Conservation (phyloP, 192 early-diverging fungal species). For the Linderina pennispora region DNA sequence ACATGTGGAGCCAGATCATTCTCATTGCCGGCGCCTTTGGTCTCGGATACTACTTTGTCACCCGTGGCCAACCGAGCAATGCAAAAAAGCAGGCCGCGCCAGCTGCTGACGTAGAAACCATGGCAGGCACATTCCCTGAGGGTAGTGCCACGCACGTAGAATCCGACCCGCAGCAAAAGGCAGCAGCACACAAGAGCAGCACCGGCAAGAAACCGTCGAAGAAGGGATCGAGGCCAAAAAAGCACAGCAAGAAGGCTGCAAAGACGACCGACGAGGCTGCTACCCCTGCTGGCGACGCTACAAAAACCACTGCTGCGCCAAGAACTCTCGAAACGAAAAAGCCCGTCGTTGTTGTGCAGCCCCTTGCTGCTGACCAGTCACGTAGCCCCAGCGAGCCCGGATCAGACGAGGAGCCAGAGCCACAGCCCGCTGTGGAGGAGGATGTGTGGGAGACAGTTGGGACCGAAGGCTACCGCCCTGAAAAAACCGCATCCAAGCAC, state of each 20-base stretch:
- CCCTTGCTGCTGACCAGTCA: too few relatives aligned
- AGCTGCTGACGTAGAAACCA: neutral
- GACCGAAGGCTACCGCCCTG: slow-evolving; percentile 3
- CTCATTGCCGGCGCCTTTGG: slow-evolving; percentile 14
- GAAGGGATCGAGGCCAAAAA: neutral
- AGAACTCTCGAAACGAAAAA: too few relatives aligned
- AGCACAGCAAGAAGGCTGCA: neutral
- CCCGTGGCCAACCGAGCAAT: neutral
- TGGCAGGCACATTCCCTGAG: slow-evolving; percentile 14
- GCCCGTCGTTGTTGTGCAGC: too few relatives aligned
- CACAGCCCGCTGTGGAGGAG: too few relatives aligned
- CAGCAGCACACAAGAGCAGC: neutral
- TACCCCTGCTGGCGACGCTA: too few relatives aligned
- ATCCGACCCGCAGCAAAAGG: neutral
- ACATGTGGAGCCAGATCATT: slow-evolving; percentile 20
- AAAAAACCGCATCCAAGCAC: neutral
- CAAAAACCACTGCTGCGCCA: too few relatives aligned
- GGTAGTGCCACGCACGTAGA: too few relatives aligned
- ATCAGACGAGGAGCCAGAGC: neutral
- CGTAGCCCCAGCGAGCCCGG: neutral
- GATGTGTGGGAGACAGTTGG: slow-evolving; percentile 22
- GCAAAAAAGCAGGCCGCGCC: neutral
- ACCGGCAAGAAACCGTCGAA: slow-evolving; percentile 4
- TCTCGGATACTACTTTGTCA: slow-evolving; percentile 26
- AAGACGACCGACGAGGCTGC: too few relatives aligned